Conservation (phyloP, 176 grass and related monocot species). For the Cenchrus americanus region DNA sequence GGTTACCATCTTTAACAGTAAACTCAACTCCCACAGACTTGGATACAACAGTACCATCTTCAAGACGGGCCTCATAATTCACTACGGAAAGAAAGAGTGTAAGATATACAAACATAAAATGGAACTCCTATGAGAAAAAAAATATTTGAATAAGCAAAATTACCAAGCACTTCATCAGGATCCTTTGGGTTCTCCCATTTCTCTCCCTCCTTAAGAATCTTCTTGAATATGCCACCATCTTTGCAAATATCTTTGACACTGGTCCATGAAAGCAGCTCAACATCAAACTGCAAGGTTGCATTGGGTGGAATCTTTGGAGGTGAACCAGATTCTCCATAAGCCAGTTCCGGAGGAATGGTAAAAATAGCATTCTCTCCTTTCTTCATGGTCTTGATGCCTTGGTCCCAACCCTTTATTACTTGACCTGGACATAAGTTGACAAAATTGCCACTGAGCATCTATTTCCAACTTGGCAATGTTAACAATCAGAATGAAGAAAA, state of each 20-base stretch:
- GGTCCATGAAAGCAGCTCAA: constrained; percentile 91
- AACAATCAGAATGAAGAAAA: background rate
- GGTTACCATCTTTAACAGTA: constrained; percentile 89
- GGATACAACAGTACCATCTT: constrained; percentile 76
- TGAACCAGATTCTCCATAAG: constrained; percentile 90
- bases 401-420: constrained; percentile 99
- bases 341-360: constrained; percentile 91
- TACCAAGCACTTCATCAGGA: constrained; percentile 95
- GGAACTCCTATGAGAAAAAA: background rate
- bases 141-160: constrained; percentile 11
- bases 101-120: background rate
- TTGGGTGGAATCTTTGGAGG: constrained; percentile 84
- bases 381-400: constrained; percentile 99
- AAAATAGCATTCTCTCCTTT: constrained; percentile 96
- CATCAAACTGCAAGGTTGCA: constrained; percentile 93
- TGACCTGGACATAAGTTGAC: constrained; percentile 54
- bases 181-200: constrained; percentile 99
- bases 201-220: constrained; percentile 79
- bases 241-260: constrained; percentile 94
- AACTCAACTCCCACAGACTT: constrained; percentile 84
- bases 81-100: constrained; percentile 50
- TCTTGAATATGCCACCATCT: constrained; percentile 93
- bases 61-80: constrained; percentile 82
- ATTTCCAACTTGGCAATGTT: background rate
- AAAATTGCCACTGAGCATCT: constrained; percentile 13